phyloP scores from a whole-genome alignment of 2,329 filamentous ascomycete species.

The Colletotrichum scovillei region DNA sequence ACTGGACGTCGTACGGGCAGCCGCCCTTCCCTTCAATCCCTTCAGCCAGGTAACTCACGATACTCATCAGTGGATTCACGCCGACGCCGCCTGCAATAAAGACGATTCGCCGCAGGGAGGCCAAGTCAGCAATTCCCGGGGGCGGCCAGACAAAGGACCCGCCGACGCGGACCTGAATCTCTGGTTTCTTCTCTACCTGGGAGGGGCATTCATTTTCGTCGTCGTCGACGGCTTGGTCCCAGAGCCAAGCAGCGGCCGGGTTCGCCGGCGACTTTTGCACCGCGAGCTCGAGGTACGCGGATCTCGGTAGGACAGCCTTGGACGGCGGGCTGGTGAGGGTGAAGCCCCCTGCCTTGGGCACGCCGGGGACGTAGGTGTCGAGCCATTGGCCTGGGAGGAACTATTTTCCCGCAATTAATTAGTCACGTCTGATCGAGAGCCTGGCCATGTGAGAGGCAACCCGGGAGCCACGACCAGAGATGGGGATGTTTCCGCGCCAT shows the following conservation, averaged over 20 bases:
- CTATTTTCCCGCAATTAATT: conserved; percentile 49
- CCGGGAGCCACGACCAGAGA: no score
- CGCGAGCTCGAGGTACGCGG: conserved; percentile 78
- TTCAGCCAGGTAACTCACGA: conserved; percentile 70
- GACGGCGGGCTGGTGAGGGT: conserved; percentile 84
- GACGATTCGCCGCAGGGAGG: conserved; percentile 68
- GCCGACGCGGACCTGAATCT: conserved; percentile 77
- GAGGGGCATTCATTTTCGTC: conserved; percentile 45
- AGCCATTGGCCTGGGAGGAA: conserved; percentile 91
- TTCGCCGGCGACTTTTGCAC: conserved; percentile 79
- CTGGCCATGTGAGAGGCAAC: no score
- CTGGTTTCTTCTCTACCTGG: conserved; percentile 70
- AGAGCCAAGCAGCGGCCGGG: conserved; percentile 81
- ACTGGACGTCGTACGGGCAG: conserved; percentile 55
- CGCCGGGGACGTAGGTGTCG: conserved; percentile 79
- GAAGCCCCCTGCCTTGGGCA: conserved; percentile 83
- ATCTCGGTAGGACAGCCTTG: conserved; percentile 49
- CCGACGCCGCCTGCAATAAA: conserved; percentile 86
- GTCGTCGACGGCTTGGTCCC: conserved; percentile 53
- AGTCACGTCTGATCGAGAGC: neutral
- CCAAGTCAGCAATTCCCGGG: conserved; percentile 51
- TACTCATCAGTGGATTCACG: conserved; percentile 84
- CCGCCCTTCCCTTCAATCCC: conserved; percentile 36
- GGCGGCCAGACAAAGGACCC: conserved; percentile 83
- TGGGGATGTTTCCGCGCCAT: neutral